These are phyloP conservation scores for Ramichloridium luteum DNA, from an alignment of 2,329 filamentous ascomycete genomes.

Conservation along the genomic window DNA sequence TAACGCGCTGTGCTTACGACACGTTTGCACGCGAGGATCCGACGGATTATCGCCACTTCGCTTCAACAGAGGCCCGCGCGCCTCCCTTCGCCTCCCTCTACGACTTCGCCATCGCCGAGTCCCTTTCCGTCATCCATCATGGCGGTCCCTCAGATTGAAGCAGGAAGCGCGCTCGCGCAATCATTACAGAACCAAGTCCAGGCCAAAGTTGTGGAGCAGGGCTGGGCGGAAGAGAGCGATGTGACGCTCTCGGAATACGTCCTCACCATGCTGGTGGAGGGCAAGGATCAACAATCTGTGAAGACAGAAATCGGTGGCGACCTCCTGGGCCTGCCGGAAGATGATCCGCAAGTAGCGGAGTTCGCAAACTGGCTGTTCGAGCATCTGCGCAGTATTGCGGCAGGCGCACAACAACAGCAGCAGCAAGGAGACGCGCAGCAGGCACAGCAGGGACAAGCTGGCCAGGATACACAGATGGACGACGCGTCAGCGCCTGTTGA, in stretches of 20 bases:
- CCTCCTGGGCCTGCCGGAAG: slow-evolving; percentile 66
- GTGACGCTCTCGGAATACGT: slow-evolving; percentile 89
- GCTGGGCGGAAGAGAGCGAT: slow-evolving; percentile 76
- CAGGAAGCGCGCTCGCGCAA: slow-evolving; percentile 72
- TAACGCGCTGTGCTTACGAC: too few relatives aligned
- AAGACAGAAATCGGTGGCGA: slow-evolving; percentile 78
- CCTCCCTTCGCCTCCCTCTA: too few relatives aligned
- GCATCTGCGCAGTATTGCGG: slow-evolving; percentile 58
- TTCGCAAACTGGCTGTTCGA: slow-evolving; percentile 93
- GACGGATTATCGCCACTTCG: too few relatives aligned
- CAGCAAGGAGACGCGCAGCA: slow-evolving; percentile 6
- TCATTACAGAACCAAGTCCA: slow-evolving; percentile 73
- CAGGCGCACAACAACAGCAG: slow-evolving; percentile 17
- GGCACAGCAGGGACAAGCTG: slow-evolving; percentile 11
- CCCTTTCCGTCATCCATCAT: too few relatives aligned
- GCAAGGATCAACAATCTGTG: slow-evolving; percentile 84
- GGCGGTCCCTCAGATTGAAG: slow-evolving; percentile 52
- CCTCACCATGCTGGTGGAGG: slow-evolving; percentile 91
- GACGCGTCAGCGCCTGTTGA: slow-evolving; percentile 34
- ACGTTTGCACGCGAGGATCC: too few relatives aligned
- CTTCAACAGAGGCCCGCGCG: too few relatives aligned
- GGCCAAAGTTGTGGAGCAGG: slow-evolving; percentile 82
- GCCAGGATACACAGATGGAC: slow-evolving; percentile 58
- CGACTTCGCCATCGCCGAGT: too few relatives aligned
- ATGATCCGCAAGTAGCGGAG: slow-evolving; percentile 68